These are phyloP conservation scores for Dactylorhiza incarnata DNA, from an alignment of 106 monocot genomes.

Conservation along the genomic window DNA sequence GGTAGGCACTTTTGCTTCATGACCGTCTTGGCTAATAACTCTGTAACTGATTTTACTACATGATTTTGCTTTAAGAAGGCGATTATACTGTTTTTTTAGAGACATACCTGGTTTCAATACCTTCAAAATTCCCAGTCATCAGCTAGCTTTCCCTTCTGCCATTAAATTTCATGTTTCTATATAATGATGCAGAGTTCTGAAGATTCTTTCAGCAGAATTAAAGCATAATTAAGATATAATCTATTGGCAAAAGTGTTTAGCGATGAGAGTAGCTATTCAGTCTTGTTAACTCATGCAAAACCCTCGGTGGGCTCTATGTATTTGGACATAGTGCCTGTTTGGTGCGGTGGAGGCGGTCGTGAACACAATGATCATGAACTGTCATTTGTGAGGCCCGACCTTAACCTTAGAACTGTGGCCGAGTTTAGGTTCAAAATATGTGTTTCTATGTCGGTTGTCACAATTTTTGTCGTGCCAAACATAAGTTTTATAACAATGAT, in stretches of 20 bases:
- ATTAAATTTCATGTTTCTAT: background rate
- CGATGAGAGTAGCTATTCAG: background rate
- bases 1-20: conserved; percentile 21
- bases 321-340: background rate
- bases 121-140: background rate
- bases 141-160: background rate
- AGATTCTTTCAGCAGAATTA: background rate
- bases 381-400: too few species aligned
- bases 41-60: background rate
- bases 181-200: background rate
- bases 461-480: too few species aligned
- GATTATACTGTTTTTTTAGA: background rate
- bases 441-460: too few species aligned
- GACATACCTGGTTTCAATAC: background rate
- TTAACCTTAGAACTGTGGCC: too few species aligned
- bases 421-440: too few species aligned
- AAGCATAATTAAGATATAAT: background rate
- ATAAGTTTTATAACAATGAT: too few species aligned
- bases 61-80: background rate
- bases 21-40: background rate
- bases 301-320: background rate
- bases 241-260: background rate
- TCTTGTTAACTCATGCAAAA: background rate
- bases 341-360: too few species aligned
- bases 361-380: too few species aligned